Evolutionary conservation across 2,329 filamentous ascomycete genomes (phyloP).

Genomic region (Talaromyces sp.): DNA sequence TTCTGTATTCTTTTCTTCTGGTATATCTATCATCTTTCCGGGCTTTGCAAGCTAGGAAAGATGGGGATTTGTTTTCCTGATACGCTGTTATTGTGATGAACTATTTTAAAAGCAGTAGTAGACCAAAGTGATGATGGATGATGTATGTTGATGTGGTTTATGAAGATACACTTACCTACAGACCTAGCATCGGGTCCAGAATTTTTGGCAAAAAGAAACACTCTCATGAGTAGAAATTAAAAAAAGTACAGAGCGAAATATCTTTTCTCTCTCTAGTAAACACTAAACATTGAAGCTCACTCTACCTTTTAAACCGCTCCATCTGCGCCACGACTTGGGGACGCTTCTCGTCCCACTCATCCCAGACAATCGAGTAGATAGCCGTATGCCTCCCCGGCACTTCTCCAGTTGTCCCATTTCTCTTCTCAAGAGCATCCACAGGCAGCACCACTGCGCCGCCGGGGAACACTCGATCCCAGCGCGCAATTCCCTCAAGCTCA

Average conservation of each 20-base stretch:
- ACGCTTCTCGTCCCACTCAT: conserved; percentile 13
- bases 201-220: background rate
- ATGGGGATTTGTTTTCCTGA: background rate
- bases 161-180: background rate
- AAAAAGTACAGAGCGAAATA: background rate
- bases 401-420: conserved; percentile 11
- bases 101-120: background rate
- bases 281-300: no score
- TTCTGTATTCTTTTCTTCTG: conserved; percentile 19
- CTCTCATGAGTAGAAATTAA: background rate
- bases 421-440: conserved; percentile 10
- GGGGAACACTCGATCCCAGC: background rate
- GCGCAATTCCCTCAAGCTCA: background rate
- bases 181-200: background rate
- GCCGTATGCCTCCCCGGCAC: conserved; percentile 14
- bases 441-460: background rate
- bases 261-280: background rate
- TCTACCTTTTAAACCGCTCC: background rate
- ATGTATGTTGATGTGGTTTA: background rate
- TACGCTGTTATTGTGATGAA: background rate
- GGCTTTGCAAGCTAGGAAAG: background rate
- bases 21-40: background rate
- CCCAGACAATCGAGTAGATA: conserved; percentile 12
- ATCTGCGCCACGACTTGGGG: conserved; percentile 10
- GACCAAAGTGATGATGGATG: background rate